Percentiles rank a stretch among this genome's conserved stretches.
Conservation (phyloP, 2,329 filamentous ascomycete species). For the Fusarium nygamai region DNA sequence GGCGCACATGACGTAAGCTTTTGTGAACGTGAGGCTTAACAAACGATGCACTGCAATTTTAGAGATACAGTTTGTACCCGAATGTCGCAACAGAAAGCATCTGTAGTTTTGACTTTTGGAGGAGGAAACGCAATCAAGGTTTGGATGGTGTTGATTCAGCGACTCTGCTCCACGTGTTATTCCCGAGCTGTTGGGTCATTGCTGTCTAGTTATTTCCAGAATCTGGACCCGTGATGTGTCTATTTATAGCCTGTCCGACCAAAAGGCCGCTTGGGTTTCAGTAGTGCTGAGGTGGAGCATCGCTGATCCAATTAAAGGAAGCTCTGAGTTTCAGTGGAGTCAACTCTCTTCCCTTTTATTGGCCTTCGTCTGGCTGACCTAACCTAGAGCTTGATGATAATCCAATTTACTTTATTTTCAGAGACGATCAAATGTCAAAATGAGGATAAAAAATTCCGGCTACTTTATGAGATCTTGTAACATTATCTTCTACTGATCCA, state of each 20-base stretch:
- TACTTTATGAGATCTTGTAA: fast-evolving
- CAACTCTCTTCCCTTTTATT: neutral
- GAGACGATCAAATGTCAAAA: neutral
- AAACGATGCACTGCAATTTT: neutral
- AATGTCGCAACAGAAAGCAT: no score
- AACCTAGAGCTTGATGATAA: neutral
- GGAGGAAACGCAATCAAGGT: neutral
- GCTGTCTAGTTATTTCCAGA: neutral
- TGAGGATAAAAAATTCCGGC: fast-evolving
- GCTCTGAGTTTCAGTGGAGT: neutral
- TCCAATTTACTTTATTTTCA: no score
- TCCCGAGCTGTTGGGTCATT: neutral
- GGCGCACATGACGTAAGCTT: neutral
- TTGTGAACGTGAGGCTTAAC: no score
- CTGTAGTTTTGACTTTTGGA: neutral
- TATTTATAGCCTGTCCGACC: neutral
- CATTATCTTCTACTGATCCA: fast-evolving
- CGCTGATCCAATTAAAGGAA: fast-evolving
- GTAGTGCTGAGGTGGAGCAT: neutral
- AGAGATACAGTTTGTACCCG: fast-evolving
- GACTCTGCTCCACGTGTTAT: neutral
- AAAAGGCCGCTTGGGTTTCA: fast-evolving
- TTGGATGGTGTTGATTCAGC: neutral
- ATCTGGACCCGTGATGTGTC: neutral
- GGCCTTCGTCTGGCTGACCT: neutral